Evolutionary conservation across 2,329 filamentous ascomycete species (phyloP), one percentile per base, ranked within the genome.

Genomic region (Magnaporthiopsis rhizophila): DNA sequence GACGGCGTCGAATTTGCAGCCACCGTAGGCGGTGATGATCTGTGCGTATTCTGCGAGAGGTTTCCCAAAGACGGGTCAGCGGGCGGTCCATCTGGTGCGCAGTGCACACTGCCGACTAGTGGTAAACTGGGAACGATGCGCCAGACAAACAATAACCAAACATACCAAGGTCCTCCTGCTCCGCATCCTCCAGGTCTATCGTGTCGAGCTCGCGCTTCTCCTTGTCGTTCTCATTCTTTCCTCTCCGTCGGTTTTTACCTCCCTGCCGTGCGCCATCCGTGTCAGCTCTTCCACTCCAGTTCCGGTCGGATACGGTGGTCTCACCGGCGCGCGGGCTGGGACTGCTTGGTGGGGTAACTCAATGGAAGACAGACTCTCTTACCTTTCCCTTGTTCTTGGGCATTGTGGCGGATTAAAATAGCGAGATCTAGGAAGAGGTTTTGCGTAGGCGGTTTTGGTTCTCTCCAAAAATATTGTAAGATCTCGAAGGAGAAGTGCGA

Each of bases 331-430:
- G 21, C 45, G 6, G 7, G 45, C n/a, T 53, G 45, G 45, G 45
- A 53, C 6, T 36, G 36, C 15, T 26, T 26, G 36, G 56, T 28
- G 26, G 32, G 30, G 36, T 28, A 61, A 28, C 38, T 45, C 58
- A 45, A 61, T 38, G 57, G 65, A 62, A 66, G 57, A 61, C 66
- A 57, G 62, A 56, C 12, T 57, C 68, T 58, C 60, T 3, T 59
- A 96, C 92, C 83, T 97, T 97, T 93, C 93, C 93, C 89, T 97
- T 97, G 80, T 97, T 97, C 91, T 97, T 97, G 75, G 93, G 93
- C 93, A 97, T 97, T 68, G 80, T 88, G 74, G 66, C 65, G 45
- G 50, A 38, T 58, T 58, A 9, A 9, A 9, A 7, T 8, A 3
- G 21, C 45, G 45, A 24, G 18, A 30, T 53, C 45, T 53, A 26